Evolutionary conservation across 768 basidiomycete genomes (phyloP).

Genomic region (Pleurotus giganteus): DNA sequence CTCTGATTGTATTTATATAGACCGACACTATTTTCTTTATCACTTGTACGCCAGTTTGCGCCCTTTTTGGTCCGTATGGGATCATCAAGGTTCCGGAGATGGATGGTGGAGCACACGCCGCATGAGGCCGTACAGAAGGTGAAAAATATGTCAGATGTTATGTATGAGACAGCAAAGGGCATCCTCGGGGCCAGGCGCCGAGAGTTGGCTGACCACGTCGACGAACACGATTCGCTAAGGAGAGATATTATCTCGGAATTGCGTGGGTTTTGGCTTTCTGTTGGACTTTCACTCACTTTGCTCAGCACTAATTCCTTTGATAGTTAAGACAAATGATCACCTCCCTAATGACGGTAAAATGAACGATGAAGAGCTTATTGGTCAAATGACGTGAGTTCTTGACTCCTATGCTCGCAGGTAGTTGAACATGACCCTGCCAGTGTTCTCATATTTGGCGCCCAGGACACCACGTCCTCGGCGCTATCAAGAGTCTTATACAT

Average conservation of each 20-base stretch:
- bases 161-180: slow-evolving; percentile 38
- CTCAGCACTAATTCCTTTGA: background rate
- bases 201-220: slow-evolving; percentile 19
- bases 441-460: slow-evolving; percentile 48
- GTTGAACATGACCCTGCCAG: slow-evolving; percentile 18
- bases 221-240: slow-evolving; percentile 20
- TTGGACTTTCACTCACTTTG: background rate
- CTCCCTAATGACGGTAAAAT: slow-evolving; percentile 33
- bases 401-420: background rate
- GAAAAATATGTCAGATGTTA: slow-evolving; percentile 45
- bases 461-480: slow-evolving; percentile 47
- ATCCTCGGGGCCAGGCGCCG: slow-evolving; percentile 39
- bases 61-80: slow-evolving; percentile 43
- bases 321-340: slow-evolving; percentile 37
- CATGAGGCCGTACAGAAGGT: slow-evolving; percentile 37
- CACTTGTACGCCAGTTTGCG: slow-evolving; percentile 44
- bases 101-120: slow-evolving; percentile 40
- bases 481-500: slow-evolving; percentile 40
- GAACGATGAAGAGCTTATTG: slow-evolving; percentile 41
- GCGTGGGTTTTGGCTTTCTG: slow-evolving; percentile 28
- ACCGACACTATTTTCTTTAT: slow-evolving; percentile 42
- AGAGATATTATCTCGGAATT: slow-evolving; percentile 53
- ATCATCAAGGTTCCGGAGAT: slow-evolving; percentile 38
- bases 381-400: slow-evolving; percentile 45
- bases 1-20: slow-evolving; percentile 22